phyloP scores from a whole-genome alignment of 139 green algal genomes.

The Picochlorum sp. region DNA sequence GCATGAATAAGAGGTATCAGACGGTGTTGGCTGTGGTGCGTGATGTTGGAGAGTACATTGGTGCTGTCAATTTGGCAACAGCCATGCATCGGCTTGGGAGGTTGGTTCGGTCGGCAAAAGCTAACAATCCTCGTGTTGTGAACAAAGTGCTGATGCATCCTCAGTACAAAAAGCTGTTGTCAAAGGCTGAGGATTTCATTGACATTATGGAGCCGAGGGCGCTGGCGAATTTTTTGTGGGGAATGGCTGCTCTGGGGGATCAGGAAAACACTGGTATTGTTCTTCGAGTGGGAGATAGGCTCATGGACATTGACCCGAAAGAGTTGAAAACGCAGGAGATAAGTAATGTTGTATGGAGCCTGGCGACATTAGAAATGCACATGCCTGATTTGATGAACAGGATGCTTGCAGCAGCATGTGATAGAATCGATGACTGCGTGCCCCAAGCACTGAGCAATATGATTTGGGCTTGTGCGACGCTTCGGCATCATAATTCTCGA shows the following conservation, averaged over 20 bases:
- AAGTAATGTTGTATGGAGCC: conserved; percentile 43
- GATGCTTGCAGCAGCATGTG: conserved; percentile 4
- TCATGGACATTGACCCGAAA: conserved; percentile 10
- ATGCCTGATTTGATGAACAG: conserved; percentile 5
- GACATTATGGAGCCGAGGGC: conserved; percentile 35
- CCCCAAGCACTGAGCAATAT: conserved; percentile 41
- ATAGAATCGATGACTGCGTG: conserved; percentile 16
- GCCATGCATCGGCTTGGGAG: conserved; percentile 60
- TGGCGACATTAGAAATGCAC: conserved; percentile 22
- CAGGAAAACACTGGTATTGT: conserved; percentile 21
- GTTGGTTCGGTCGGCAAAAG: conserved; percentile 23
- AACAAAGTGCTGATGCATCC: conserved; percentile 6
- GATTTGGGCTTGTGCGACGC: conserved; percentile 32
- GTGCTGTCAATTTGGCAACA: conserved; percentile 62
- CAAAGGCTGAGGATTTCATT: conserved; percentile 26
- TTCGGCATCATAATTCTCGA: conserved; percentile 16
- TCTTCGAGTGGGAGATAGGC: neutral
- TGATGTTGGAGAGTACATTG: conserved; percentile 32
- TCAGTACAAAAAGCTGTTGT: conserved; percentile 24
- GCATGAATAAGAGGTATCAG: conserved; percentile 4
- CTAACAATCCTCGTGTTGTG: neutral
- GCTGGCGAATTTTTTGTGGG: conserved; percentile 51
- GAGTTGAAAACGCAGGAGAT: conserved; percentile 55
- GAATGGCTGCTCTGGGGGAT: conserved; percentile 35
- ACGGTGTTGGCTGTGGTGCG: conserved; percentile 43